phyloP scores from a whole-genome alignment of 2,329 filamentous ascomycete species.

The Paraconiothyrium sp. region DNA sequence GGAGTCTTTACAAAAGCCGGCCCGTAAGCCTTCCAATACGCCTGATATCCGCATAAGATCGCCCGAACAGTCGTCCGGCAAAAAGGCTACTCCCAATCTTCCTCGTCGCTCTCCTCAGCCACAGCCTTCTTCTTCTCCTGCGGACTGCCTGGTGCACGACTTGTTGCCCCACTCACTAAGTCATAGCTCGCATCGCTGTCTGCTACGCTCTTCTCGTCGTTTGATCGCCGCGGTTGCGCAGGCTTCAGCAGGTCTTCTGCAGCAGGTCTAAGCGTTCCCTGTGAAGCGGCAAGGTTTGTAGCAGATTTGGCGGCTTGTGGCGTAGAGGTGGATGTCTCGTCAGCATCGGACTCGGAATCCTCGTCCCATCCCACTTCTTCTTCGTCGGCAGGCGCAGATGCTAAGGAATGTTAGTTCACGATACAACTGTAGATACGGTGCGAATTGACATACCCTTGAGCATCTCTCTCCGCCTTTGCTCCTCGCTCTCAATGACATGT shows the following conservation, averaged over 20 bases:
- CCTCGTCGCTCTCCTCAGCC: conserved; percentile 71
- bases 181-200: conserved; percentile 98
- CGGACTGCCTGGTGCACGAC: conserved; percentile 76
- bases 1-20: neutral
- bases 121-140: conserved; percentile 61
- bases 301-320: conserved; percentile 21
- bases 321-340: conserved; percentile 23
- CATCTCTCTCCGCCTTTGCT: conserved; percentile 86
- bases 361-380: conserved; percentile 76
- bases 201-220: conserved; percentile 79
- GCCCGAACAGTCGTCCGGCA: neutral
- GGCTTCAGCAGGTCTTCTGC: conserved; percentile 63
- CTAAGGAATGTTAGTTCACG: conserved; percentile 25
- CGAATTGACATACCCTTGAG: conserved; percentile 75
- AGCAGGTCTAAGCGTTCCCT: conserved; percentile 52
- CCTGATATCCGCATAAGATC: neutral
- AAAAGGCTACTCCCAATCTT: conserved; percentile 76
- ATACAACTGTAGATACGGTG: neutral
- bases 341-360: conserved; percentile 59
- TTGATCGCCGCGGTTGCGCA: conserved; percentile 70
- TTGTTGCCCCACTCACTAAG: conserved; percentile 79
- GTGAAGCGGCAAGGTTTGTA: conserved; percentile 42
- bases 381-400: conserved; percentile 75
- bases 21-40: neutral
- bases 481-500: conserved; percentile 91